Percentiles rank a stretch among this genome's conserved stretches.
phyloP scores from a whole-genome alignment of 1,284 basidiomycete species.

The Tausonia pullulans region DNA sequence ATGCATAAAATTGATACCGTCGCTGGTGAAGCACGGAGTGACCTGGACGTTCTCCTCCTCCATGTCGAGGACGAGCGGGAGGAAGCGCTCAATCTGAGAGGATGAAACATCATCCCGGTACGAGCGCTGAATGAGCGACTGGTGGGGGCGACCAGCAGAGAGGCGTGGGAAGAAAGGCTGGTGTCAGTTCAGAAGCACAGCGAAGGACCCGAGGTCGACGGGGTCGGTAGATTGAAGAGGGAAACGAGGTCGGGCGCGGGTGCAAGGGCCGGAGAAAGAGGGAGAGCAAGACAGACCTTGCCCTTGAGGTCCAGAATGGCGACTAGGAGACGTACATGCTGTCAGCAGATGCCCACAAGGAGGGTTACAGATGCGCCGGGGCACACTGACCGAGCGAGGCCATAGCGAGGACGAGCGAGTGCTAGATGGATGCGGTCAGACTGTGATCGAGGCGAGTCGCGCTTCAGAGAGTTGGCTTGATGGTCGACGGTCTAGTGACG shows the following conservation, averaged over 20 bases:
- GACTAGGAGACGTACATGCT: background rate
- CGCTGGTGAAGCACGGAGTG: constrained; percentile 87
- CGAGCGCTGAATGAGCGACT: constrained; percentile 93
- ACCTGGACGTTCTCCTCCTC: constrained; percentile 94
- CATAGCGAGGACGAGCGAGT: no score
- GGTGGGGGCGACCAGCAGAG: constrained; percentile 1
- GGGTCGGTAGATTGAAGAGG: background rate
- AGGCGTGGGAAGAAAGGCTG: background rate
- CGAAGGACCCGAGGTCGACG: background rate
- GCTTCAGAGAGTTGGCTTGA: no score
- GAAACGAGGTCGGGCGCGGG: background rate
- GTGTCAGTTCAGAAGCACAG: background rate
- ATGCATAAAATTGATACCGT: constrained; percentile 96
- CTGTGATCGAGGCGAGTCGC: no score
- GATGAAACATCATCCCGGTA: constrained; percentile 92
- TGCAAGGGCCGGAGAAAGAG: background rate
- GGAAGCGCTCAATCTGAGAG: constrained; percentile 81
- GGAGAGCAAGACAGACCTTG: constrained; percentile 43
- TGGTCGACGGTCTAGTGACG: no score
- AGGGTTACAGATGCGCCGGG: no score
- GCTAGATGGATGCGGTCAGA: no score
- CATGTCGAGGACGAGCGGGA: constrained; percentile 88
- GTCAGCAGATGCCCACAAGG: no score
- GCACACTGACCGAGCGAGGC: no score
- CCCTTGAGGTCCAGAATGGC: constrained; percentile 20